Percentiles rank a stretch among this genome's conserved stretches.
Conservation (phyloP, 345 rosid species). For the Heritiera fomes region DNA sequence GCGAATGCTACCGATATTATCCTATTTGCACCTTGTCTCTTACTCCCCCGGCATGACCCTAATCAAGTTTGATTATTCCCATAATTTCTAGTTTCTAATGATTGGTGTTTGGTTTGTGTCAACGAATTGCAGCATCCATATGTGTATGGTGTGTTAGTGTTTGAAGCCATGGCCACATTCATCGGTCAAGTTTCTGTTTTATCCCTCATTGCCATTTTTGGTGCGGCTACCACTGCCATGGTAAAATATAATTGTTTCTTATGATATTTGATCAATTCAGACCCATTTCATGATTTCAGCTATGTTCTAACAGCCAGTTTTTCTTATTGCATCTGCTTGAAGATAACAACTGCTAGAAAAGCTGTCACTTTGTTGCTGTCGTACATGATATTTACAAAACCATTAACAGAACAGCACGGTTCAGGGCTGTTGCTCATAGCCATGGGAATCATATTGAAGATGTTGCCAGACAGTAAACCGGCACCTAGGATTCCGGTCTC, state of each 20-base stretch:
- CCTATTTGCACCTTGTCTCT: not conserved
- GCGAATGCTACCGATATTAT: not conserved
- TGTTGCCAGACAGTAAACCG: slow-evolving; percentile 36
- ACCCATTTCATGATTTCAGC: not conserved
- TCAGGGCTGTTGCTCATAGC: slow-evolving; percentile 70
- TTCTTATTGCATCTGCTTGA: slow-evolving; percentile 1
- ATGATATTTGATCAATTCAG: not conserved
- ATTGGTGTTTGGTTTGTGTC: not conserved
- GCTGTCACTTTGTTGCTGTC: slow-evolving; percentile 79
- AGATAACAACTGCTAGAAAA: slow-evolving; percentile 72
- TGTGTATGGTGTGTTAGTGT: slow-evolving; percentile 83
- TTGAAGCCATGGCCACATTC: slow-evolving; percentile 97
- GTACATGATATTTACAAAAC: slow-evolving; percentile 87
- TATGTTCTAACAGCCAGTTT: not conserved
- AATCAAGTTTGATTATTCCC: too few species aligned
- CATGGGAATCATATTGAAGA: slow-evolving; percentile 74
- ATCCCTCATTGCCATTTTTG: slow-evolving; percentile 89
- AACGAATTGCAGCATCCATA: slow-evolving; percentile 69
- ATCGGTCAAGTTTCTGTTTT: slow-evolving; percentile 91
- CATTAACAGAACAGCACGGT: slow-evolving; percentile 78
- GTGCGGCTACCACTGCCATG: slow-evolving; percentile 98
- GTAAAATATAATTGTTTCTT: slow-evolving; percentile 33
- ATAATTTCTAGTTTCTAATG: not conserved
- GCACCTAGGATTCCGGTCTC: slow-evolving; percentile 20
- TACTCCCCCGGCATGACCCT: too few species aligned